A percentile compares a stretch with the other conserved stretches of the same genome.
Evolutionary conservation across 2,329 filamentous ascomycete genomes (phyloP).

Genomic region (Fusarium pininemorale): DNA sequence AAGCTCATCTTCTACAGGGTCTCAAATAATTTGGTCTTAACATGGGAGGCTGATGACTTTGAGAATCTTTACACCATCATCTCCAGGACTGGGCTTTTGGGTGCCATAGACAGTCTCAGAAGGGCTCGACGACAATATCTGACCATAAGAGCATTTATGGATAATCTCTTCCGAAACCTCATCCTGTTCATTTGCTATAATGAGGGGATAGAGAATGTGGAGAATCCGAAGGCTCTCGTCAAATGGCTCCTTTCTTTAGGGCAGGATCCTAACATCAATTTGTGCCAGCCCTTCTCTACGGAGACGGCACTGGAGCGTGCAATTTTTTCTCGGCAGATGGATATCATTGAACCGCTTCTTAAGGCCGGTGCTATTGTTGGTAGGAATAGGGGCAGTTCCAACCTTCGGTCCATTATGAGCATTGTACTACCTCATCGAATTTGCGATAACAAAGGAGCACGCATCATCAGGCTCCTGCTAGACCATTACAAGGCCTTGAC

Average conservation of each 20-base stretch:
- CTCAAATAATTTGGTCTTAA: rapidly evolving
- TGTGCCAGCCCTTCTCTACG: rapidly evolving
- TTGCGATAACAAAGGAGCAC: rapidly evolving
- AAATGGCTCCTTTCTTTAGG: background rate
- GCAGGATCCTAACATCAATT: background rate
- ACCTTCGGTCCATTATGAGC: rapidly evolving
- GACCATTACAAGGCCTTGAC: rapidly evolving
- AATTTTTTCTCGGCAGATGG: background rate
- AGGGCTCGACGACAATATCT: background rate
- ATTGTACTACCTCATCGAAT: rapidly evolving
- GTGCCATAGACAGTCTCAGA: background rate
- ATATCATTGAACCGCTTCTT: background rate
- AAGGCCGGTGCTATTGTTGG: rapidly evolving
- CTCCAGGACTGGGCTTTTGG: rapidly evolving
- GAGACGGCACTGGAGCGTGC: rapidly evolving
- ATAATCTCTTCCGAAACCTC: background rate
- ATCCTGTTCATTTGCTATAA: rapidly evolving
- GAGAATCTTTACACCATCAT: rapidly evolving
- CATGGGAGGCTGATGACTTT: rapidly evolving
- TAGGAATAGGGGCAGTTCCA: rapidly evolving
- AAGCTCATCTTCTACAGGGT: background rate
- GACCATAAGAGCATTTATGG: background rate
- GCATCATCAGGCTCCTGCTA: rapidly evolving
- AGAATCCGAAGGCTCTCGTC: rapidly evolving
- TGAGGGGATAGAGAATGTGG: rapidly evolving